A percentile compares a stretch with the other conserved stretches of the same genome.
These are phyloP conservation scores for Kodamaea derodonti DNA, from an alignment of 1,139 yeast genomes.

Conservation along the genomic window DNA sequence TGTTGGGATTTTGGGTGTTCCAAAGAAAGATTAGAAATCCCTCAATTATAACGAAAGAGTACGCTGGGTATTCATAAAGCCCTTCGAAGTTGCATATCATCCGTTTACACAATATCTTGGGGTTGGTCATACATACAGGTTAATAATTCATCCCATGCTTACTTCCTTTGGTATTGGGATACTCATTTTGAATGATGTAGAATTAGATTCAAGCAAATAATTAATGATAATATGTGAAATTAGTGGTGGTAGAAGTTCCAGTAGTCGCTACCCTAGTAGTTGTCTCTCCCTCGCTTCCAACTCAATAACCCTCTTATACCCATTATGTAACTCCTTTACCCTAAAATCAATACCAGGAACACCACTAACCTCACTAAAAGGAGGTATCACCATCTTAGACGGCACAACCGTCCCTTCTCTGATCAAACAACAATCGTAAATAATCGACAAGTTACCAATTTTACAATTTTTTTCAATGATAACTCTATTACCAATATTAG, in stretches of 20 bases:
- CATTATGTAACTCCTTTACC: slow-evolving; percentile 31
- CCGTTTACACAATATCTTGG: too few species aligned
- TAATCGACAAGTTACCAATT: slow-evolving; percentile 42
- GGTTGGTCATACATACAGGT: too few species aligned
- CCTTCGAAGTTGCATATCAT: too few species aligned
- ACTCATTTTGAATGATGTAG: not conserved
- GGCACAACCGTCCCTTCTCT: slow-evolving; percentile 50
- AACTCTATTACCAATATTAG: slow-evolving; percentile 57
- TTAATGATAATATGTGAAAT: not conserved
- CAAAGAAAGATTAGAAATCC: slow-evolving; percentile 16
- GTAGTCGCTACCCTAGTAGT: slow-evolving; percentile 17
- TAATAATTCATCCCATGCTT: too few species aligned
- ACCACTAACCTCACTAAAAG: slow-evolving; percentile 51
- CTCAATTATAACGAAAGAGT: too few species aligned
- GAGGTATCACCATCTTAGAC: slow-evolving; percentile 54
- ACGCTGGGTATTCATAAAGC: too few species aligned
- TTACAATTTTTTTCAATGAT: slow-evolving; percentile 41
- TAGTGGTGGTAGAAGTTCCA: slow-evolving; percentile 10
- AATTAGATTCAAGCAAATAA: not conserved
- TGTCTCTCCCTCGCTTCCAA: slow-evolving; percentile 35
- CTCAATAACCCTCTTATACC: slow-evolving; percentile 43
- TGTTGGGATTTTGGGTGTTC: slow-evolving; percentile 17
- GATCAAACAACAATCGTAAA: slow-evolving; percentile 61
- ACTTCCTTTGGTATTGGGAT: too few species aligned
- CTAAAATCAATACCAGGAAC: slow-evolving; percentile 28